Evolutionary conservation across 2,329 filamentous ascomycete genomes (phyloP), one percentile per base, ranked within the genome.

Genomic region (Neopestalotiopsis sp.): DNA sequence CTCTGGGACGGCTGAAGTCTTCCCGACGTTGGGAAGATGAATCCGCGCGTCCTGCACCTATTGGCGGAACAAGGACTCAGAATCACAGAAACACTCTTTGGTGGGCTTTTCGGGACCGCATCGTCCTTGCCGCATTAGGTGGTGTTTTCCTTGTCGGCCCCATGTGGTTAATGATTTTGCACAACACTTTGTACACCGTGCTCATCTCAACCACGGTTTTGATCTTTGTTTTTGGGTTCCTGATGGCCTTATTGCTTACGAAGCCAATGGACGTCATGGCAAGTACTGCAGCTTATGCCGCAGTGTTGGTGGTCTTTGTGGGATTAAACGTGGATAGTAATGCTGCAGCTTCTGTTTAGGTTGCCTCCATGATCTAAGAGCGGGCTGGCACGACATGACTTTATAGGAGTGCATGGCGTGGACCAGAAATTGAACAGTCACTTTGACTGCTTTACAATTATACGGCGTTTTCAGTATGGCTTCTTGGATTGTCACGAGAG

Each of bases 121-220:
- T 72, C 4, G 30, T 56, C 4, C 53, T 69, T 3, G 68, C 69
- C 1, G 57, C 65, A 5, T 30, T 70, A 38, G 74, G 65, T 24
- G 71, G 69, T 1, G 38, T 59, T 9, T 73, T 75, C 61, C 70
- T 74, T 4, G 70, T 74, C 5, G 71, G 61, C 17, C 74, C 71
- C 4, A 75, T 75, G 74, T 74, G 71, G 72, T 61, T 75, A 5
- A 75, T 75, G 74, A 68, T 75, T 17, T 30, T 72, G 17, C 68
- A 65, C 6, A 68, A 63, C 28, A 53, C 30, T 2, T 49, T 65
- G 2, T 67, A 69, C 61, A 70, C 70, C 0, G 58, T 56, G 1
- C 65, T 75, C 1, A 30, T 67, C 5, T 61, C 71, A 32, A 71
- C 73, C 0, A 71, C 73, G 17, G 72, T 20, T 0, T 74, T 73